Conservation (phyloP, 495 filamentous ascomycete species). For the Penicillium cataractarum region DNA sequence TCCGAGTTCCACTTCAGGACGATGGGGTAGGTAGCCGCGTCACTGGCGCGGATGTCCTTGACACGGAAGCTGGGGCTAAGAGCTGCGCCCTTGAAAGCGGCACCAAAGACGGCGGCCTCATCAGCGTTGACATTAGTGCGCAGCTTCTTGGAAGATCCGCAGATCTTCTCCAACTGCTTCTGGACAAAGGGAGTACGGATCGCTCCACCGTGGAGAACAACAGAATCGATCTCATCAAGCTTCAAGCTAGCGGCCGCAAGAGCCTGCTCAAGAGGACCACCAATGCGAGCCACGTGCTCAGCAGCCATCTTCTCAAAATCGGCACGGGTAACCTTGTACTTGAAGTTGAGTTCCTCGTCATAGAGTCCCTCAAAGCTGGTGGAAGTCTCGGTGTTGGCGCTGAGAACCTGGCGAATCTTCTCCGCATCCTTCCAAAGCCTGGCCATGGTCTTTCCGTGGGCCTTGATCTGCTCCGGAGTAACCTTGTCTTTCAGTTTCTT, state of each 20-base stretch:
- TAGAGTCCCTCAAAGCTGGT: constrained; percentile 85
- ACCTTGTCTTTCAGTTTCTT: constrained; percentile 72
- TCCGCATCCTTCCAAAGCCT: constrained; percentile 93
- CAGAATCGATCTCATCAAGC: constrained; percentile 78
- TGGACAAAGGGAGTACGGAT: constrained; percentile 94
- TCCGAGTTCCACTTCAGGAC: constrained; percentile 67
- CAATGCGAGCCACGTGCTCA: constrained; percentile 67
- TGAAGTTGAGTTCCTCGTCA: constrained; percentile 85
- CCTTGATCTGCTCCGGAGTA: constrained; percentile 59
- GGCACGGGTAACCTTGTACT: constrained; percentile 81
- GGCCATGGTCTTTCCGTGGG: constrained; percentile 81
- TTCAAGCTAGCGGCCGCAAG: constrained; percentile 71
- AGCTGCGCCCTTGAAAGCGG: constrained; percentile 89
- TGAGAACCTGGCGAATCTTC: constrained; percentile 83
- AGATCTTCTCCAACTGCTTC: constrained; percentile 77
- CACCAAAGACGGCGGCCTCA: constrained; percentile 95
- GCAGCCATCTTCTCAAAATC: constrained; percentile 83
- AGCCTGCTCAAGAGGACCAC: constrained; percentile 70
- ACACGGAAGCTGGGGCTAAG: constrained; percentile 93
- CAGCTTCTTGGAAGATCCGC: constrained; percentile 74
- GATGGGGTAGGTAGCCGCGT: constrained; percentile 72
- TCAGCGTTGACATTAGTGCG: constrained; percentile 95
- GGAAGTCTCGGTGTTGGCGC: constrained; percentile 83
- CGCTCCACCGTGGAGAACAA: constrained; percentile 91
- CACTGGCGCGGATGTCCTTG: constrained; percentile 86